Conservation (phyloP, 78 protist genomes). For the Dictyostelium discoideum region dicty_2.7 NC_007088.5:2248001-2248500, state of each 20-base stretch:
- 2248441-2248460: not conserved
- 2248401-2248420: not conserved
- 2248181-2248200: not conserved
- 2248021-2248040: constrained; percentile 79
- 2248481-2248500: not conserved
- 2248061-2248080: constrained; percentile 62
- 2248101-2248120: constrained; percentile 79
- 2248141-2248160: not conserved
- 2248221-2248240: constrained; percentile 25
- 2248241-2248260: constrained; percentile 36
- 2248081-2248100: constrained; percentile 71
- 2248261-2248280: constrained; percentile 31
- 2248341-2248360: not conserved
- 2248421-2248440: not conserved
- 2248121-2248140: not conserved
- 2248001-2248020: constrained; percentile 65
- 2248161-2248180: not conserved
- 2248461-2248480: constrained; percentile 71
- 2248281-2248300: constrained; percentile 51
- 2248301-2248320: constrained; percentile 72
- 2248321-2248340: constrained; percentile 35
- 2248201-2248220: not conserved
- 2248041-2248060: constrained; percentile 74
- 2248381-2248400: not conserved
- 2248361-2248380: constrained; percentile 10